A percentile compares a stretch with the other conserved stretches of the same genome.
These are phyloP conservation scores for Talinum fruticosum DNA, from an alignment of 148 eudicot genomes.

Conservation along the genomic window DNA sequence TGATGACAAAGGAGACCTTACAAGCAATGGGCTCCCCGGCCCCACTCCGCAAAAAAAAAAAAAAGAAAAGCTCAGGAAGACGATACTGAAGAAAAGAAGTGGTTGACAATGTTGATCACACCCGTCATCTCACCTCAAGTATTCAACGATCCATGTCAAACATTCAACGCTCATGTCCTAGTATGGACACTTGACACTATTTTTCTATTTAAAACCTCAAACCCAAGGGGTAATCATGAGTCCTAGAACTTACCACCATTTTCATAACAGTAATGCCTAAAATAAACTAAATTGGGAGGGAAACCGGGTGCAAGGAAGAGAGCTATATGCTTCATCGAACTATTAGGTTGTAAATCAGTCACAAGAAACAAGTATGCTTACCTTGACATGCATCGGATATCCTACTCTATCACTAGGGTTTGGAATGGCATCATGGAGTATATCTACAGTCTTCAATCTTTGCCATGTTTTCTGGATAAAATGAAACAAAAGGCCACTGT, in stretches of 20 bases:
- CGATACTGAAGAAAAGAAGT: not conserved
- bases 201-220: not conserved
- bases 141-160: not conserved
- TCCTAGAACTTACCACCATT: too few species aligned
- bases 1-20: not conserved
- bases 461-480: conserved; percentile 83
- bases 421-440: conserved; percentile 85
- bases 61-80: not conserved
- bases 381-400: conserved; percentile 94
- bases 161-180: not conserved
- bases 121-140: not conserved
- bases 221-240: too few species aligned
- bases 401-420: conserved; percentile 58
- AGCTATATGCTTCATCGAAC: not conserved
- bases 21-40: too few species aligned
- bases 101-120: too few species aligned
- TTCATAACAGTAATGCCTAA: not conserved
- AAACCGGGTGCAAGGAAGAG: too few species aligned
- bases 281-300: not conserved
- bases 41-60: too few species aligned
- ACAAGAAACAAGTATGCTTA: conserved; percentile 18
- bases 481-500: not conserved
- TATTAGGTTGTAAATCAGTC: not conserved
- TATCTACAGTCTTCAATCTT: conserved; percentile 52
- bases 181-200: not conserved